phyloP scores from a whole-genome alignment of 148 eudicot species.

The Rhododendron simsii region DNA sequence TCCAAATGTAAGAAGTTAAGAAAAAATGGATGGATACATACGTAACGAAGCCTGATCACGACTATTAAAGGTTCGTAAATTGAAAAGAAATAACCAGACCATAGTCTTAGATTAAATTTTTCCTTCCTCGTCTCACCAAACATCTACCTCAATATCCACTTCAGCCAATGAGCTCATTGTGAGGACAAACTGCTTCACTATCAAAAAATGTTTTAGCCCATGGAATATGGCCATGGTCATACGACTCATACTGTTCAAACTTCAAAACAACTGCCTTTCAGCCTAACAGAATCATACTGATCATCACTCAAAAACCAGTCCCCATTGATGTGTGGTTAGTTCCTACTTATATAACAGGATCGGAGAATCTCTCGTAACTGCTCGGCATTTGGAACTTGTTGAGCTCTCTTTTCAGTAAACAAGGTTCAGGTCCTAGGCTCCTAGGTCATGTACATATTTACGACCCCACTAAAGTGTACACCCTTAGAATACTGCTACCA shows the following conservation, averaged over 20 bases:
- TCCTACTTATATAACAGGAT: neutral
- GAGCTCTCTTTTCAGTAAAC: neutral
- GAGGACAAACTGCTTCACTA: neutral
- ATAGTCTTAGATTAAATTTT: neutral
- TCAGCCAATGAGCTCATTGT: neutral
- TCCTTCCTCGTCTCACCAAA: neutral
- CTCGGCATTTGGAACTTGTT: neutral
- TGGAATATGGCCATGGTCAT: neutral
- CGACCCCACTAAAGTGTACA: neutral
- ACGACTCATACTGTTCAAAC: neutral
- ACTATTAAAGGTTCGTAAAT: neutral
- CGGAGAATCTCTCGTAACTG: neutral
- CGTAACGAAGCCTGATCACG: neutral
- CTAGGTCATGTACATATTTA: neutral
- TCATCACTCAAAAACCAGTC: neutral
- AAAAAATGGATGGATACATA: neutral
- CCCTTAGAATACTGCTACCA: neutral
- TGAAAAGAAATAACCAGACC: neutral
- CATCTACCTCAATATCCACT: neutral
- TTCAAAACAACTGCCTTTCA: neutral
- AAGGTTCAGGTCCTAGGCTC: neutral
- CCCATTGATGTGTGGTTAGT: neutral
- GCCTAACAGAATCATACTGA: neutral
- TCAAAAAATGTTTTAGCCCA: neutral
- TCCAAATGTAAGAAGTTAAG: neutral